phyloP scores from a whole-genome alignment of 2,329 filamentous ascomycete species.

The Pestalotiopsis sp. region DNA sequence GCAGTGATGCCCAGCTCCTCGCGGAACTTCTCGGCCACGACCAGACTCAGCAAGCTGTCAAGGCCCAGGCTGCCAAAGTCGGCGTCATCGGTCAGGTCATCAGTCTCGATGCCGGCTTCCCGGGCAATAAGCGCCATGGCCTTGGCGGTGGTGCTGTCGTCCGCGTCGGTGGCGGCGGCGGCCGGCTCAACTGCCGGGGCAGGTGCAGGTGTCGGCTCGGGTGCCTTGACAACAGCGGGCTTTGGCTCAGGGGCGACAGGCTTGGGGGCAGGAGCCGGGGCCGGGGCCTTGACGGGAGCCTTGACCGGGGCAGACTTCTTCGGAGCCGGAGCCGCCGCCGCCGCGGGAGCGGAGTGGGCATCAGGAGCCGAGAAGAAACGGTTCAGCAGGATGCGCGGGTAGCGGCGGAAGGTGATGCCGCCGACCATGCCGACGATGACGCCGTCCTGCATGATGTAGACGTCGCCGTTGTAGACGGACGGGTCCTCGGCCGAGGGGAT shows the following conservation, averaged over 20 bases:
- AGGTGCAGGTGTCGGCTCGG: background rate
- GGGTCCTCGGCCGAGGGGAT: constrained; percentile 31
- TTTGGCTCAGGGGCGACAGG: background rate
- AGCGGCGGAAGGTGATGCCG: constrained; percentile 39
- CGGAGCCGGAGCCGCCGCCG: background rate
- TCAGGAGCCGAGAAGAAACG: constrained; percentile 43
- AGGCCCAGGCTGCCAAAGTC: constrained; percentile 38
- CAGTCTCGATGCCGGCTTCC: constrained; percentile 59
- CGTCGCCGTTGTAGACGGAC: constrained; percentile 34
- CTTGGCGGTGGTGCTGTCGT: constrained; percentile 23
- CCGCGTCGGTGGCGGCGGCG: constrained; percentile 32
- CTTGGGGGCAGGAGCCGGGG: background rate
- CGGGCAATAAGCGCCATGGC: constrained; percentile 48
- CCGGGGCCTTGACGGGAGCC: background rate
- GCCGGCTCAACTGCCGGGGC: background rate
- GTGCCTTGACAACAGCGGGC: background rate
- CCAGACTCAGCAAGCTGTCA: constrained; percentile 39
- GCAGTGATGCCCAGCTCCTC: constrained; percentile 32
- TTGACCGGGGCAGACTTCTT: background rate
- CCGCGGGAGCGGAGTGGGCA: constrained; percentile 4
- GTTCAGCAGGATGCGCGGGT: constrained; percentile 38
- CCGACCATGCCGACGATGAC: constrained; percentile 35
- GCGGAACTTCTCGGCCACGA: constrained; percentile 36
- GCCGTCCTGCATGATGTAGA: constrained; percentile 38
- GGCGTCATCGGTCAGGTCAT: constrained; percentile 43